Evolutionary conservation across 495 filamentous ascomycete genomes (phyloP).

Genomic region (Xylaria scruposa): DNA sequence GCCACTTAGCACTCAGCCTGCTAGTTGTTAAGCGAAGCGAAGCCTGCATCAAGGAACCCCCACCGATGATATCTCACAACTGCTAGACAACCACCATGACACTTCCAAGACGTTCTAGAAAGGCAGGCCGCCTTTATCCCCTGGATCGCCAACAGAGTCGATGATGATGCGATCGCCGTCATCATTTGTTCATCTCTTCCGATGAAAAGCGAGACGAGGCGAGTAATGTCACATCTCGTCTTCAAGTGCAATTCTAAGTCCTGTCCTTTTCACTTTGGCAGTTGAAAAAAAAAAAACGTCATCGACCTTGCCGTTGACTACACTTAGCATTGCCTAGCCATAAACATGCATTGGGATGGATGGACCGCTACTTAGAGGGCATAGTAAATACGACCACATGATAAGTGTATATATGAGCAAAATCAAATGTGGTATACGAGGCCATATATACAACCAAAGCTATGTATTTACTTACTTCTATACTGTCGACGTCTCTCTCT

Average conservation of each 20-base stretch:
- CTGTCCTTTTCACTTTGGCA: not conserved
- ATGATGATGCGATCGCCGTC: not conserved
- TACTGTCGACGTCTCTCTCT: not conserved
- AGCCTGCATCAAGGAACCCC: not conserved
- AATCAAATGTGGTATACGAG: not conserved
- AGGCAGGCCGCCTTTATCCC: slow-evolving; percentile 6
- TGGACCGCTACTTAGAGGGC: not conserved
- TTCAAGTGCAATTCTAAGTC: not conserved
- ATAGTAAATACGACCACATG: not conserved
- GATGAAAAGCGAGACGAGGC: not conserved
- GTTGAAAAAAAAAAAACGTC: not conserved
- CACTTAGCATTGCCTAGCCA: not conserved
- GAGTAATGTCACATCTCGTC: not conserved
- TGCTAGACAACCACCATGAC: not conserved
- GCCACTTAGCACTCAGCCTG: not conserved
- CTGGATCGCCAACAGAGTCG: not conserved
- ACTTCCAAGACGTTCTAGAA: not conserved
- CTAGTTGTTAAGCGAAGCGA: not conserved
- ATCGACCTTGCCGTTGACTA: not conserved
- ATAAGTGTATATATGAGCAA: not conserved
- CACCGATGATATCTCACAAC: not conserved
- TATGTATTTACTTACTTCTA: not conserved
- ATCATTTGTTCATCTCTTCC: not conserved
- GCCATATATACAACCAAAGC: not conserved
- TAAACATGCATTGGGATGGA: not conserved